A percentile compares a stretch with the other conserved stretches of the same genome.
Conservation (phyloP, 2,329 filamentous ascomycete species). For the Thelonectria discophora region DNA sequence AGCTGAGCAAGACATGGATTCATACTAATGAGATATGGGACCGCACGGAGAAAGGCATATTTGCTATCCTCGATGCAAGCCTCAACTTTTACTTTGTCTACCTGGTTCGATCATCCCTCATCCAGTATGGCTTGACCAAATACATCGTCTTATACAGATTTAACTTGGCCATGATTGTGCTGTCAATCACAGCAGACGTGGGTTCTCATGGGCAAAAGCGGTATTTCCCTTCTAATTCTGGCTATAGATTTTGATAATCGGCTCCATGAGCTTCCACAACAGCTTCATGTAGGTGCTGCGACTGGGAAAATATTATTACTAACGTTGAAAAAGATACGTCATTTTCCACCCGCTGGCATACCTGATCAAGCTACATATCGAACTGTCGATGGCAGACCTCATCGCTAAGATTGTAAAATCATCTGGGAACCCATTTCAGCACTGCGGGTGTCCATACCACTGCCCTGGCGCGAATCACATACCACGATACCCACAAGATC, state of each 20-base stretch:
- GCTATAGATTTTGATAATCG: constrained; percentile 37
- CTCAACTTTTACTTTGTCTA: constrained; percentile 59
- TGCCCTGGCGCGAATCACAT: too few relatives aligned
- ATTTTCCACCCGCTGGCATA: constrained; percentile 41
- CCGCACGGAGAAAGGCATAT: constrained; percentile 57
- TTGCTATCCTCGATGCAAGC: constrained; percentile 54
- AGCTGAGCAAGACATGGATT: constrained; percentile 50
- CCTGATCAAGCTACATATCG: constrained; percentile 42
- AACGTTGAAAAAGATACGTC: not conserved
- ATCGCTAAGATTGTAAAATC: constrained; percentile 41
- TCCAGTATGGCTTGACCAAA: constrained; percentile 58
- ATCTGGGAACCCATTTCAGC: constrained; percentile 12
- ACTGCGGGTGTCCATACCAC: too few relatives aligned
- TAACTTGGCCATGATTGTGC: constrained; percentile 43
- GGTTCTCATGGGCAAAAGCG: constrained; percentile 3
- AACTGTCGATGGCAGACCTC: constrained; percentile 41
- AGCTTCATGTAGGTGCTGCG: constrained; percentile 32
- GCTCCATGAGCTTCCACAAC: constrained; percentile 36
- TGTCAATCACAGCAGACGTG: constrained; percentile 45
- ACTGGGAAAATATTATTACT: too few relatives aligned
- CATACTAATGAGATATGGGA: constrained; percentile 59
- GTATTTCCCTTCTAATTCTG: too few relatives aligned
- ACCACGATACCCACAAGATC: too few relatives aligned
- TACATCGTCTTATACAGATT: constrained; percentile 56
- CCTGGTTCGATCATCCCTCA: constrained; percentile 55